Percentiles rank a stretch among this genome's conserved stretches.
phyloP scores from a whole-genome alignment of 192 early-diverging fungal species.

The Phlyctochytrium bullatum region DNA sequence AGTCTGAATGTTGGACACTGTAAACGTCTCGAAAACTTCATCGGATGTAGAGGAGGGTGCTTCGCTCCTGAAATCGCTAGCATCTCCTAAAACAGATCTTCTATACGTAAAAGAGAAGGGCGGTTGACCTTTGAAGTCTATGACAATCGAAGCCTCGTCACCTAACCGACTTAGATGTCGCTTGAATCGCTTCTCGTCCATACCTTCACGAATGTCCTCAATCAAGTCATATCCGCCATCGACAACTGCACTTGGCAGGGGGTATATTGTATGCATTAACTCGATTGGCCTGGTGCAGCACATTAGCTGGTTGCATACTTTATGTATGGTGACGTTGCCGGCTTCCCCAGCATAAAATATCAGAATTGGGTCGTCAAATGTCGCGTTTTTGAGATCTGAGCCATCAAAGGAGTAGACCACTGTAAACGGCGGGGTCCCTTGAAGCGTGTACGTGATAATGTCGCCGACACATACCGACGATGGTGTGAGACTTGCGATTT shows the following conservation, averaged over 20 bases:
- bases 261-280: slow-evolving; percentile 48
- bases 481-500: slow-evolving; percentile 32
- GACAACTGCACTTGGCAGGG: slow-evolving; percentile 60
- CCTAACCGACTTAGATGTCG: no score
- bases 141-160: slow-evolving; percentile 48
- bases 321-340: slow-evolving; percentile 53
- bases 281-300: slow-evolving; percentile 56
- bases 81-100: slow-evolving; percentile 32
- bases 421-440: slow-evolving; percentile 65
- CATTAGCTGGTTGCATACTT: slow-evolving; percentile 59
- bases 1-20: slow-evolving; percentile 49
- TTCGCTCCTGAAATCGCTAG: slow-evolving; percentile 32
- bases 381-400: slow-evolving; percentile 20
- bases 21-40: slow-evolving; percentile 55
- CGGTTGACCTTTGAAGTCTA: slow-evolving; percentile 62
- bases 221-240: slow-evolving; percentile 62
- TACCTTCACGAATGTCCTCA: slow-evolving; percentile 66
- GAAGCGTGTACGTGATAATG: slow-evolving; percentile 61
- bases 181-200: background rate
- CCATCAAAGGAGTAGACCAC: slow-evolving; percentile 55
- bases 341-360: slow-evolving; percentile 55
- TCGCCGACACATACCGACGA: slow-evolving; percentile 62
- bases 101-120: slow-evolving; percentile 71
- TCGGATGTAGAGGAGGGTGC: slow-evolving; percentile 12
- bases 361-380: slow-evolving; percentile 55